Base-by-base conservation (phyloP, 176 grass and related monocot genomes). In the Carex myosuroides region DNA sequence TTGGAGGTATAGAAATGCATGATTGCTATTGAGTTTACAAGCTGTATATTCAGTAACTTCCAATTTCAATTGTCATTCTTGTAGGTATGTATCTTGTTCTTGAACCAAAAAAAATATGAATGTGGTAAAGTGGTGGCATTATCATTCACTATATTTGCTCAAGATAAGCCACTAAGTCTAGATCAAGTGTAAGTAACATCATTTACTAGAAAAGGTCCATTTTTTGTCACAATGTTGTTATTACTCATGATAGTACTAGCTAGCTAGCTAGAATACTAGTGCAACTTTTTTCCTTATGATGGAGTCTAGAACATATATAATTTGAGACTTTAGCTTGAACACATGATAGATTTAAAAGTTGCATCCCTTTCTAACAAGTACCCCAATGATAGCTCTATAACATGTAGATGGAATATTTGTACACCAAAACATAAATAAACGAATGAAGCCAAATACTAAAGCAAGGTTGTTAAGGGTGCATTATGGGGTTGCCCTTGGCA, bases 281-380 rank as follows among this genome's bases (percentile, higher is more conserved):
- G 39, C 68, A 71, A 46, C 18, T 71, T 71, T 10, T 46, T 8
- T 39, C 39, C 18, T 44, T 44, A 46, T 71, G 39, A 20, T 71
- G 68, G 46, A 71, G 26, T 26, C 26, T 26, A 26, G 8, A 41
- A 44, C 68, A 71, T 8, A 70, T 33, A 70, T 46, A 71, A 71
- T 71, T 21, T 71, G 18, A 62, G 20, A 61, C 12, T 75, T 50
- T 50, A 71, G 72, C 21, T 79, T 57, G 7, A 58, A 58, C 29
- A 59, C 32, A 82, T 82, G 62, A 82, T 82, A 13, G 21, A 65
- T 63, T 82, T 44, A 48, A 50, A 82, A 64, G 41, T 64, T 48
- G 61, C 46, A 20, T 63, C 17, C 12, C 59, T 81, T 81, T 81
- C 59, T 39, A 61, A 81, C 52, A 44, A 42, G 54, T 81, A 63